phyloP scores from a whole-genome alignment of 148 eudicot genomes.

The Persicaria tinctoria region DNA sequence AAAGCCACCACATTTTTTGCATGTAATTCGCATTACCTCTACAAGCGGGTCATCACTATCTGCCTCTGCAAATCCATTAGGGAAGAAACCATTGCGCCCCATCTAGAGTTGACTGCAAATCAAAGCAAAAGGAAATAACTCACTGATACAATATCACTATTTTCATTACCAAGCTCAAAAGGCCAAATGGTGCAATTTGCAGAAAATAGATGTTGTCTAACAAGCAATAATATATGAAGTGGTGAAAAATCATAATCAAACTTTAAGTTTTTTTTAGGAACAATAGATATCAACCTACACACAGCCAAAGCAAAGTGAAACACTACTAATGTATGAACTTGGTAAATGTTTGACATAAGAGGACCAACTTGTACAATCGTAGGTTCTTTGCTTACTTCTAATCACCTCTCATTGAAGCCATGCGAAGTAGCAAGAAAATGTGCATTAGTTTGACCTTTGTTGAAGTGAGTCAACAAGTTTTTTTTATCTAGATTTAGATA shows the following conservation, averaged over 20 bases:
- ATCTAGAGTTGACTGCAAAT: conserved; percentile 33
- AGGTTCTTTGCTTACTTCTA: neutral
- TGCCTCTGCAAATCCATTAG: conserved; percentile 57
- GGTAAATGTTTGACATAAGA: neutral
- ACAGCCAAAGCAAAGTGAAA: neutral
- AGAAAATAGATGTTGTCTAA: neutral
- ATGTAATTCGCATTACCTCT: conserved; percentile 69
- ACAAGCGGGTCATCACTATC: conserved; percentile 53
- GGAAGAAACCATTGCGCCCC: conserved; percentile 54
- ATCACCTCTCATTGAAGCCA: conserved; percentile 1
- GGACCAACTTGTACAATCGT: neutral
- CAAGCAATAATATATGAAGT: neutral
- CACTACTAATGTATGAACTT: neutral
- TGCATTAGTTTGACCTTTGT: neutral
- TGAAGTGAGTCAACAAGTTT: neutral
- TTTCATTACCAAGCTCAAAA: neutral
- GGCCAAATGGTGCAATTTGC: neutral
- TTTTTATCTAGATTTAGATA: neutral
- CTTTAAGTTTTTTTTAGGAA: neutral
- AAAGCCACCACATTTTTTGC: conserved; percentile 81
- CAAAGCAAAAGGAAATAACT: conserved; percentile 10
- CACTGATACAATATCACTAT: neutral
- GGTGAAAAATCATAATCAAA: neutral
- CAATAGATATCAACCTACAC: neutral
- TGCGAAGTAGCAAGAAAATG: neutral